Conservation (phyloP, 2,329 filamentous ascomycete genomes). For the Albifimbria verrucaria region DNA sequence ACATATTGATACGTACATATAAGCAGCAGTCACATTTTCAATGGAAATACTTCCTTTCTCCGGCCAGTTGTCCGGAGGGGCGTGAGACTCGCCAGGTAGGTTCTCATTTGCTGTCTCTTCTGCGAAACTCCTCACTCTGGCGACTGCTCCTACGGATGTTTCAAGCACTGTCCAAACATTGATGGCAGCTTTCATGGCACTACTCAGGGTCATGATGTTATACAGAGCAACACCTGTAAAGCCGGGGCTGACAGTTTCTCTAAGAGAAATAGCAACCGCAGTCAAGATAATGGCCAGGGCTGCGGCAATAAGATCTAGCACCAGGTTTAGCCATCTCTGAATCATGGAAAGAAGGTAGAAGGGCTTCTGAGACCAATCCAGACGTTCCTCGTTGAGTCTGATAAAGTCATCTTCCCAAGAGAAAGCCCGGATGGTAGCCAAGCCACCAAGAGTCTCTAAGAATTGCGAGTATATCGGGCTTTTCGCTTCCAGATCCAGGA, state of each 20-base stretch:
- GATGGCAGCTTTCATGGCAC: conserved; percentile 36
- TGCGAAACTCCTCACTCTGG: conserved; percentile 28
- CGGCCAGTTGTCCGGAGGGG: conserved; percentile 21
- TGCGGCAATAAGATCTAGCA: conserved; percentile 39
- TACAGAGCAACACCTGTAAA: conserved; percentile 17
- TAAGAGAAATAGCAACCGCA: conserved; percentile 32
- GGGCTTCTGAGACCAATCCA: conserved; percentile 47
- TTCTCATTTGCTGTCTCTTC: conserved; percentile 24
- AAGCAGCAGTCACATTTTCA: conserved; percentile 20
- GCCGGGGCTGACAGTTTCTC: conserved; percentile 26
- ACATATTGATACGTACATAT: conserved; percentile 13
- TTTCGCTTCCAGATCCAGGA: conserved; percentile 49
- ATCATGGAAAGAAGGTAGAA: conserved; percentile 48
- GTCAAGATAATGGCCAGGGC: conserved; percentile 16
- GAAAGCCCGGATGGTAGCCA: conserved; percentile 47
- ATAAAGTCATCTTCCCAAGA: conserved; percentile 40
- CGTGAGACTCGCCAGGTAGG: conserved; percentile 2
- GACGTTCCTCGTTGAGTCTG: conserved; percentile 34
- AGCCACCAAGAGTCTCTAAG: conserved; percentile 42
- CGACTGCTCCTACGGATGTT: conserved; percentile 31
- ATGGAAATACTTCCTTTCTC: conserved; percentile 21
- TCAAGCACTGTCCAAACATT: conserved; percentile 33
- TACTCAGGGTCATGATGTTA: conserved; percentile 24
- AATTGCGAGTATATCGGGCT: conserved; percentile 45
- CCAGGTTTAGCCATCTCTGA: conserved; percentile 49